phyloP scores from a whole-genome alignment of 1,139 yeast species.

The Sporopachydermia cereana region DNA sequence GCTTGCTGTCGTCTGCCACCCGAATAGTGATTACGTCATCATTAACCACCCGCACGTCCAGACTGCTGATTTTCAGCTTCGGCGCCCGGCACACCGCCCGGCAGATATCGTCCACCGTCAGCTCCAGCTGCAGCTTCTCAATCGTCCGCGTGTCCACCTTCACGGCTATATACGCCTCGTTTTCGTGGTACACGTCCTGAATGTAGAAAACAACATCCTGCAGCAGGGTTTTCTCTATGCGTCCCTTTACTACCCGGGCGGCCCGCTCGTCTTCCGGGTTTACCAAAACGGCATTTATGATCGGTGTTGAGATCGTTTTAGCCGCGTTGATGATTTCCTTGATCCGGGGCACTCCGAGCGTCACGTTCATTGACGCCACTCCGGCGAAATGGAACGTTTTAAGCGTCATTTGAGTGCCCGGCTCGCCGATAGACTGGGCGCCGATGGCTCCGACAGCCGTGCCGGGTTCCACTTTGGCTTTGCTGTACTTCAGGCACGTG shows the following conservation, averaged over 20 bases:
- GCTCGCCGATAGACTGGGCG: conserved; percentile 98
- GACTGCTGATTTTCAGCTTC: conserved; percentile 67
- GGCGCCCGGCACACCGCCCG: conserved; percentile 76
- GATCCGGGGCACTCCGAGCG: conserved; percentile 98
- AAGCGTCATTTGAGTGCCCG: conserved; percentile 98
- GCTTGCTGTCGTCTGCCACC: conserved; percentile 46
- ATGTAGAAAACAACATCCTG: conserved; percentile 81
- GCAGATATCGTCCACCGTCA: conserved; percentile 78
- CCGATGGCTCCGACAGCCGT: conserved; percentile 99
- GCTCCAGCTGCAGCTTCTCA: conserved; percentile 80
- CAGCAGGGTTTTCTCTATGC: conserved; percentile 84
- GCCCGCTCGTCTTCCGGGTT: conserved; percentile 94
- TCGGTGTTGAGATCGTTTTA: conserved; percentile 90
- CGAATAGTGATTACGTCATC: conserved; percentile 64
- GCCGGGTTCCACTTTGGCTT: conserved; percentile 96
- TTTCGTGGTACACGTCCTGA: conserved; percentile 86
- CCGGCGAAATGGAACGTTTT: conserved; percentile 99
- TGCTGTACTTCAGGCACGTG: conserved; percentile 71
- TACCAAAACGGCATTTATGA: conserved; percentile 86
- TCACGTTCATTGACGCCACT: conserved; percentile 97
- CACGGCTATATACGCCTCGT: conserved; percentile 67
- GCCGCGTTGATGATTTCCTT: conserved; percentile 97
- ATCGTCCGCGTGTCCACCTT: conserved; percentile 77
- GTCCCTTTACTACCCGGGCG: conserved; percentile 95
- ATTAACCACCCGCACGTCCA: conserved; percentile 63